Evolutionary conservation across 2,329 filamentous ascomycete genomes (phyloP).

Genomic region (Fusarium avenaceum): DNA sequence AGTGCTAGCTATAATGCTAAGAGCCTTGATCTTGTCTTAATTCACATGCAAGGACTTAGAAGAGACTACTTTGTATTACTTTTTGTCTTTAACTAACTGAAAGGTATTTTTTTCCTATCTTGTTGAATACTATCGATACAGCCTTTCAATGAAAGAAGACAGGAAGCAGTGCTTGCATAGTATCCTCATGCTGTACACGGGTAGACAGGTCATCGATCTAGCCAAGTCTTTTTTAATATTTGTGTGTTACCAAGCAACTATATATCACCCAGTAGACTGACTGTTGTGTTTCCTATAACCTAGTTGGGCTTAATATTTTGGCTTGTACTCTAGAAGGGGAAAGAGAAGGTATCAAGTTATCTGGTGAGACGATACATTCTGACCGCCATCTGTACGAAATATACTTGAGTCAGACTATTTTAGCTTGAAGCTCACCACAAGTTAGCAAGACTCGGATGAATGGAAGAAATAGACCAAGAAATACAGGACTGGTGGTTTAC

Average conservation of each 20-base stretch:
- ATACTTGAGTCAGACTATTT: background rate
- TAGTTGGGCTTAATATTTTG: background rate
- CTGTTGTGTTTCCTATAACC: background rate
- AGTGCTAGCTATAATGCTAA: too few relatives aligned
- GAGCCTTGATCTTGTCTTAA: too few relatives aligned
- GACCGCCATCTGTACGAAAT: background rate
- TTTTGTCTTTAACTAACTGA: background rate
- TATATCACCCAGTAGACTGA: background rate
- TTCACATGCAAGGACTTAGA: too few relatives aligned
- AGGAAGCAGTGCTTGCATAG: background rate
- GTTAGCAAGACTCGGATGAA: constrained; percentile 4
- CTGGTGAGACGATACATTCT: background rate
- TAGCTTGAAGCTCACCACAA: background rate
- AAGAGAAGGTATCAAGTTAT: background rate
- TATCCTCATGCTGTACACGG: background rate
- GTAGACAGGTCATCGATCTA: background rate
- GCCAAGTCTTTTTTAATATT: background rate
- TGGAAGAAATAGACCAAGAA: constrained; percentile 1
- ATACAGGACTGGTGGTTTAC: constrained; percentile 11
- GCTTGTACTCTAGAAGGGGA: background rate
- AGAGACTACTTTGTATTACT: background rate
- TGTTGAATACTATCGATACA: background rate
- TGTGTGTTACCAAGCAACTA: background rate
- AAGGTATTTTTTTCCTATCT: background rate
- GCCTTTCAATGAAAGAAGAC: background rate